Evolutionary conservation across 768 basidiomycete species (phyloP).

Genomic region (Amylocystis lapponica): DNA sequence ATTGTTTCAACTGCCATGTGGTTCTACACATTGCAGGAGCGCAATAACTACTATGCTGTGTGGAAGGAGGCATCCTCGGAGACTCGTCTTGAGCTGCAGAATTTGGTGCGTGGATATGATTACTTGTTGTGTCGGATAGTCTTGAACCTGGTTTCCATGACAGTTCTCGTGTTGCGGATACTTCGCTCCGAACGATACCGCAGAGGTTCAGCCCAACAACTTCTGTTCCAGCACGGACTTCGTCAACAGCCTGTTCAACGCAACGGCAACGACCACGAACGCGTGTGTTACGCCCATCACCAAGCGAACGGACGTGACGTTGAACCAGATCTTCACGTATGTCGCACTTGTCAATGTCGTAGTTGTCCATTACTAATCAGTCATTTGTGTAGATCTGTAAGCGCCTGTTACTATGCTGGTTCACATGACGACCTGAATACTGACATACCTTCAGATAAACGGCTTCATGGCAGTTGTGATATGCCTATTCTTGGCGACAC

Average conservation of each 20-base stretch:
- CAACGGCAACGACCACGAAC: conserved; percentile 29
- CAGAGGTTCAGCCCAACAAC: conserved; percentile 48
- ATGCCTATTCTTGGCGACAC: conserved; percentile 68
- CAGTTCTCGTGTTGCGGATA: conserved; percentile 87
- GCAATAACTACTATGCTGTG: conserved; percentile 54
- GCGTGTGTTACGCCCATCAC: conserved; percentile 75
- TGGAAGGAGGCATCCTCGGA: conserved; percentile 45
- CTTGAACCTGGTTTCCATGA: no score
- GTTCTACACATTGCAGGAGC: conserved; percentile 75
- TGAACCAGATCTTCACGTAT: conserved; percentile 84
- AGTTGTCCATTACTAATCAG: not conserved
- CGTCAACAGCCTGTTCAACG: conserved; percentile 32
- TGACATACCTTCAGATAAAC: conserved; percentile 45
- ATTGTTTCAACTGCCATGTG: conserved; percentile 71
- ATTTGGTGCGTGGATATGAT: conserved; percentile 45
- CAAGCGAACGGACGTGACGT: conserved; percentile 57
- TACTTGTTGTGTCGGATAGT: no score
- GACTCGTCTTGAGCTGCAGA: conserved; percentile 58
- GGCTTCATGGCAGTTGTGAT: conserved; percentile 81
- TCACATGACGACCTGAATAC: no score
- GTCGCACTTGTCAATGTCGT: conserved; percentile 28
- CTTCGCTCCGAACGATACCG: conserved; percentile 49
- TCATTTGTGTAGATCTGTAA: no score
- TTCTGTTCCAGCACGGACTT: conserved; percentile 47
- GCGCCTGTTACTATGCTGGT: no score